phyloP scores from a whole-genome alignment of 306 rosid genomes.

The Purshia tridentata region DNA sequence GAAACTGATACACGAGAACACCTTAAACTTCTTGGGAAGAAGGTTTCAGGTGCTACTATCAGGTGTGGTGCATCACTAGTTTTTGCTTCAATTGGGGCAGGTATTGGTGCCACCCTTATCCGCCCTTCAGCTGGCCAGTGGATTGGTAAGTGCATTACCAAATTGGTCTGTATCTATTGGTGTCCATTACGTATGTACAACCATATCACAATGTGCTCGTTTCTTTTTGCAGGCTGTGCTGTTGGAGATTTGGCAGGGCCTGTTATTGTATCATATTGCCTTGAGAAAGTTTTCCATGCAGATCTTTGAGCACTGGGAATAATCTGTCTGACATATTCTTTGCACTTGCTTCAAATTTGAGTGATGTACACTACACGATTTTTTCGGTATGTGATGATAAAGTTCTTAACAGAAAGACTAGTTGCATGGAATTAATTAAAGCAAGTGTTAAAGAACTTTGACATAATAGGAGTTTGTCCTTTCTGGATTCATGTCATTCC shows the following conservation, averaged over 20 bases:
- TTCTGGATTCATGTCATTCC: background rate
- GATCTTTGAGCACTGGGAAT: slow-evolving; percentile 38
- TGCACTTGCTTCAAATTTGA: slow-evolving; percentile 25
- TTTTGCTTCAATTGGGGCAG: slow-evolving; percentile 83
- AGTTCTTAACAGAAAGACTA: background rate
- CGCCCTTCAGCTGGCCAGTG: slow-evolving; percentile 76
- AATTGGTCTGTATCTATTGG: background rate
- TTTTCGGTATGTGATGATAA: slow-evolving; percentile 15
- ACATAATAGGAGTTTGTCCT: slow-evolving; percentile 14
- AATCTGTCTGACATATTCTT: slow-evolving; percentile 19
- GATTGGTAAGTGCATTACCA: slow-evolving; percentile 56
- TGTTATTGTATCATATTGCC: slow-evolving; percentile 42
- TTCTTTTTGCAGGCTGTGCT: slow-evolving; percentile 57
- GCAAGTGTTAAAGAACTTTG: slow-evolving; percentile 8
- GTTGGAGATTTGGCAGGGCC: slow-evolving; percentile 86
- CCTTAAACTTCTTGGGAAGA: slow-evolving; percentile 39
- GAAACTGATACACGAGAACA: slow-evolving; percentile 33
- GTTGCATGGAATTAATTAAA: background rate
- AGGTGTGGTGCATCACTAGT: slow-evolving; percentile 64
- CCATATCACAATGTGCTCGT: background rate
- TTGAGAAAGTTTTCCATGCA: slow-evolving; percentile 34
- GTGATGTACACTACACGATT: slow-evolving; percentile 2
- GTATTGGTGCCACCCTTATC: slow-evolving; percentile 63
- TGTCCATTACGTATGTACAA: slow-evolving; percentile 1
- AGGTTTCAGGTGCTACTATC: slow-evolving; percentile 47